These are phyloP conservation scores for Camellia lanceoleosa DNA, from an alignment of 148 eudicot species.

Conservation along the genomic window DNA sequence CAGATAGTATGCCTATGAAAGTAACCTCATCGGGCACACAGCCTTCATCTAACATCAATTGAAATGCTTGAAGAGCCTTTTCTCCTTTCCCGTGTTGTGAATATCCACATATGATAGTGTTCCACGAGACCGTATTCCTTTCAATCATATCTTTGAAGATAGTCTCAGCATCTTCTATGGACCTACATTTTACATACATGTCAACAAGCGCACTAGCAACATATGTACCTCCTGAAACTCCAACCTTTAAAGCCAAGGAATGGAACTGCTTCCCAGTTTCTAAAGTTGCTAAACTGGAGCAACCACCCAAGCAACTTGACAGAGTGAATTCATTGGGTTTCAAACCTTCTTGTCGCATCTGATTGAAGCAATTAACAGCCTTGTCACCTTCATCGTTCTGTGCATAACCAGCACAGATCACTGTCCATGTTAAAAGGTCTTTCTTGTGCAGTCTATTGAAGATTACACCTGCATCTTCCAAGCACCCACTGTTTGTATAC, in stretches of 20 bases:
- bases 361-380: conserved; percentile 29
- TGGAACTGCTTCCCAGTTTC: conserved; percentile 39
- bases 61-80: conserved; percentile 36
- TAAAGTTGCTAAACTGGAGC: conserved; percentile 34
- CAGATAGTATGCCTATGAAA: conserved; percentile 46
- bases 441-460: conserved; percentile 29
- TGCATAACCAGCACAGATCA: conserved; percentile 34
- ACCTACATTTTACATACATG: conserved; percentile 53
- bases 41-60: conserved; percentile 32
- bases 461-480: conserved; percentile 29
- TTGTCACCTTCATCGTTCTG: conserved; percentile 42
- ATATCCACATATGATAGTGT: conserved; percentile 37
- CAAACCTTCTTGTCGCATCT: conserved; percentile 41
- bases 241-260: conserved; percentile 38
- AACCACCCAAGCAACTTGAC: conserved; percentile 40
- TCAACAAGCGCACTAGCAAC: conserved; percentile 43
- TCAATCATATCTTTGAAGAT: conserved; percentile 24
- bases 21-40: conserved; percentile 40
- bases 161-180: conserved; percentile 35
- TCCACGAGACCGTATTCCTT: conserved; percentile 41
- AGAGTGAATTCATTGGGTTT: conserved; percentile 44
- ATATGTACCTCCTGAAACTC: conserved; percentile 26
- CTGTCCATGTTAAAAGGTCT: conserved; percentile 45
- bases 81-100: conserved; percentile 37
- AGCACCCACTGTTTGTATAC: conserved; percentile 37